Base-by-base conservation (phyloP, 2,329 filamentous ascomycete species). In the Penicillium nordicum region DNA sequence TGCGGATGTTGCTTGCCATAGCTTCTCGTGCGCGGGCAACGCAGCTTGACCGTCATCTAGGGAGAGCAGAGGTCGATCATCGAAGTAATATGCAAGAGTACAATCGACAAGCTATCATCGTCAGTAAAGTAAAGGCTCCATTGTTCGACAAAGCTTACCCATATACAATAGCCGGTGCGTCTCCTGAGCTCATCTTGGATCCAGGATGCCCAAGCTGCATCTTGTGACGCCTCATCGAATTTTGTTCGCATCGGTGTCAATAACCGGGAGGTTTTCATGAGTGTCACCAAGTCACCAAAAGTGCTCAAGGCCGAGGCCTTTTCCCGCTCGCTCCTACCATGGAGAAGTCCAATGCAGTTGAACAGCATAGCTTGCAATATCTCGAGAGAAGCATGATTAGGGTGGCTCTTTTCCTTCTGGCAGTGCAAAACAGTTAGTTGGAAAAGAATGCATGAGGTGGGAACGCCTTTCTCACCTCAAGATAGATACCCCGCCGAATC, bases 151-250 rank as follows among this genome's bases (percentile, higher is more conserved):
- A 45, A 48, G 51, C 69, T 50, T 74, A 76, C 75, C 75, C 77
- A 79, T 49, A 77, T 71, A 48, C 71, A 66, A 57, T 78, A 78
- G 1, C 73, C 76, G 21, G 72, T 74, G 37, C 77, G 69, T 53
- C 72, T 69, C 21, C 63, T 63, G 12, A 65, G 62, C 54, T 79
- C 77, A 51, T 68, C 60, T 51, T 73, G 65, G 40, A 71, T 61
- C 77, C 77, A 79, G 16, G 52, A 36, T 14, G 45, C 53, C 76
- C 76, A 78, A 10, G 59, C 56, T 34, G 34, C 55, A 44, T 63
- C 63, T 40, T 52, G 37, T 0, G 63, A 53, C 21, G 12, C 23
- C 6, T 60, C 60, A 23, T 47, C 57, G 12, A 46, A 16, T 14
- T 42, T 16, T 29, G n/a, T 46, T 14, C 14, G 51, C 27, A 37